phyloP scores from a whole-genome alignment of 768 basidiomycete genomes.

The Termitomyces sp. region DNA sequence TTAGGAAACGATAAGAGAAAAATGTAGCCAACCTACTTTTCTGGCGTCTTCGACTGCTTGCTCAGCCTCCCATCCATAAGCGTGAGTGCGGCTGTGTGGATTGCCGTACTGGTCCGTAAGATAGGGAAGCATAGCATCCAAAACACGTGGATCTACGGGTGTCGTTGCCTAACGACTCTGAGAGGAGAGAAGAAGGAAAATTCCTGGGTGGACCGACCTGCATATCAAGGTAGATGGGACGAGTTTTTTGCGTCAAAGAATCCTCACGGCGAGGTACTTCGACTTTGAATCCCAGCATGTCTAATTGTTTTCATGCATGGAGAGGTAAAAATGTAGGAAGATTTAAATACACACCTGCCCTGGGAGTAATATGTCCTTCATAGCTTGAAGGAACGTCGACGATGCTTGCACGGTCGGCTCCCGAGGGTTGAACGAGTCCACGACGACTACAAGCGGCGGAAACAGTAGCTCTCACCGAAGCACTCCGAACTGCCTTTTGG shows the following conservation, averaged over 20 bases:
- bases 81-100: constrained; percentile 96
- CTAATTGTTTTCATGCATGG: constrained; percentile 28
- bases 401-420: constrained; percentile 76
- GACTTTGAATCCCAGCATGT: constrained; percentile 87
- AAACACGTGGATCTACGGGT: constrained; percentile 92
- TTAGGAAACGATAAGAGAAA: constrained; percentile 3
- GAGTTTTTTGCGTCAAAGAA: constrained; percentile 50
- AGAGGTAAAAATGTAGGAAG: not conserved
- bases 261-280: constrained; percentile 57
- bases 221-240: constrained; percentile 98
- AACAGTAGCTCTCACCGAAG: constrained; percentile 24
- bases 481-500: constrained; percentile 29
- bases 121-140: constrained; percentile 96
- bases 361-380: constrained; percentile 63
- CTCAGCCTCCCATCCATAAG: constrained; percentile 99
- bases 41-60: constrained; percentile 89
- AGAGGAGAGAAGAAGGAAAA: constrained; percentile 3
- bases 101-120: constrained; percentile 96
- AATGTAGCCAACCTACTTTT: constrained; percentile 39
- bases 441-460: constrained; percentile 33
- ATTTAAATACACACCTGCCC: constrained; percentile 46
- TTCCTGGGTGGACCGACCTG: constrained; percentile 49
- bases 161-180: constrained; percentile 74
- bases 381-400: constrained; percentile 76
- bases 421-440: constrained; percentile 74